These are phyloP conservation scores for Pseudogymnoascus sp. DNA, from an alignment of 2,329 filamentous ascomycete genomes.

Conservation along the genomic window DNA sequence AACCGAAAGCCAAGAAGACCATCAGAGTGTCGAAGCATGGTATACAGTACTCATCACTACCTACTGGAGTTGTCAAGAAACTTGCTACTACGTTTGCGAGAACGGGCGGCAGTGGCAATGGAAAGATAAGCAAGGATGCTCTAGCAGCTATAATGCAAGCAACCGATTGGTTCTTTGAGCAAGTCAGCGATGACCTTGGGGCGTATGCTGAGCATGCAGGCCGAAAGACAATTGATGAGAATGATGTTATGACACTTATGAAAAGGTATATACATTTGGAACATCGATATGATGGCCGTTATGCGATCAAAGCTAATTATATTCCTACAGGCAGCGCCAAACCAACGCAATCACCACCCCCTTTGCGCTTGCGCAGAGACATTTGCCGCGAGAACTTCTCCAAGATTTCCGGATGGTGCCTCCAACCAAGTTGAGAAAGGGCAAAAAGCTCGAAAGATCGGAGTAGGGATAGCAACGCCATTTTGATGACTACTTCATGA, in stretches of 20 bases:
- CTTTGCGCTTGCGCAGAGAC: constrained; percentile 76
- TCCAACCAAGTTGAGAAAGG: constrained; percentile 41
- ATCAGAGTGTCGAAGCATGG: constrained; percentile 61
- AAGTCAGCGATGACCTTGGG: constrained; percentile 69
- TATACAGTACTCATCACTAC: constrained; percentile 67
- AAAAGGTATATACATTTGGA: constrained; percentile 54
- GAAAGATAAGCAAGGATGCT: constrained; percentile 65
- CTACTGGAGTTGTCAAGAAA: constrained; percentile 64
- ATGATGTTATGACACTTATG: constrained; percentile 75
- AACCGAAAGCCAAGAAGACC: constrained; percentile 39
- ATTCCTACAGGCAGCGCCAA: constrained; percentile 62
- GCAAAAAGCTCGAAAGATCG: not conserved
- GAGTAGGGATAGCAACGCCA: constrained; percentile 11
- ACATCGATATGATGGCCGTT: not conserved
- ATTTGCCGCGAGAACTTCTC: constrained; percentile 73
- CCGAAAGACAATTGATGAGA: constrained; percentile 78
- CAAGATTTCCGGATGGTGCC: constrained; percentile 71
- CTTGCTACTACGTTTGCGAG: constrained; percentile 64
- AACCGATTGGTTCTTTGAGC: constrained; percentile 88
- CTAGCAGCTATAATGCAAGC: constrained; percentile 69
- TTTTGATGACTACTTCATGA: constrained; percentile 22
- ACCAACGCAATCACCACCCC: constrained; percentile 63
- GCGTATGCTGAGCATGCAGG: constrained; percentile 76
- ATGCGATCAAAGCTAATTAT: constrained; percentile 26
- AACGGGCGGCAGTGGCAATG: constrained; percentile 55